Percentiles rank a stretch among this genome's conserved stretches.
phyloP scores from a whole-genome alignment of 441 rosid species.

The Breynia disticha region DNA sequence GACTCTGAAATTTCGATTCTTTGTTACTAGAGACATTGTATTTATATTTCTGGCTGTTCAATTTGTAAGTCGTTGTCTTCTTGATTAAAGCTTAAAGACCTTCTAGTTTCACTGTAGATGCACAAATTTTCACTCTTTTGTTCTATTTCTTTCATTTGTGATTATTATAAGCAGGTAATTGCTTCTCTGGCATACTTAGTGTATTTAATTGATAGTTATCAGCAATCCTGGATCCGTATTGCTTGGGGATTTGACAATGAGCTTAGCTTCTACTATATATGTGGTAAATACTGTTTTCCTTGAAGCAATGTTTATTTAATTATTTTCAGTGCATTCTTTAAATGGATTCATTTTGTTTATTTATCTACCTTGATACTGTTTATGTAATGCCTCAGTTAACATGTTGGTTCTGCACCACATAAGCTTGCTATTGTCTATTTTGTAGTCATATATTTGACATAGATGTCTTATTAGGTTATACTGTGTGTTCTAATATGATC shows the following conservation, averaged over 20 bases:
- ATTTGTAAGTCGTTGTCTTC: constrained; percentile 44
- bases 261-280: constrained; percentile 88
- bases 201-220: constrained; percentile 62
- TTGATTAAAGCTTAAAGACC: background rate
- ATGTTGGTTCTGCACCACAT: no score
- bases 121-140: background rate
- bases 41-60: constrained; percentile 92
- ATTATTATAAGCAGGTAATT: constrained; percentile 54
- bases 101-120: background rate
- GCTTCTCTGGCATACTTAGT: constrained; percentile 86
- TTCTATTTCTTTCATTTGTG: constrained; percentile 1
- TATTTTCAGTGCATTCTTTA: constrained; percentile 7
- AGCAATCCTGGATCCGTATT: constrained; percentile 76
- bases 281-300: constrained; percentile 55
- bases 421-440: no score
- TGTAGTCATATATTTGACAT: no score
- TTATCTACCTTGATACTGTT: no score
- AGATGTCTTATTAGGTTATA: no score
- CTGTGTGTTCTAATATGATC: no score
- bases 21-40: constrained; percentile 91
- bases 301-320: constrained; percentile 3
- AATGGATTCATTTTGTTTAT: background rate
- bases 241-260: constrained; percentile 89
- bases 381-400: no score
- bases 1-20: constrained; percentile 89